Evolutionary conservation across 2,329 filamentous ascomycete species (phyloP), one percentile per base, ranked within the genome.

Genomic region (Epichloe gansuensis): DNA sequence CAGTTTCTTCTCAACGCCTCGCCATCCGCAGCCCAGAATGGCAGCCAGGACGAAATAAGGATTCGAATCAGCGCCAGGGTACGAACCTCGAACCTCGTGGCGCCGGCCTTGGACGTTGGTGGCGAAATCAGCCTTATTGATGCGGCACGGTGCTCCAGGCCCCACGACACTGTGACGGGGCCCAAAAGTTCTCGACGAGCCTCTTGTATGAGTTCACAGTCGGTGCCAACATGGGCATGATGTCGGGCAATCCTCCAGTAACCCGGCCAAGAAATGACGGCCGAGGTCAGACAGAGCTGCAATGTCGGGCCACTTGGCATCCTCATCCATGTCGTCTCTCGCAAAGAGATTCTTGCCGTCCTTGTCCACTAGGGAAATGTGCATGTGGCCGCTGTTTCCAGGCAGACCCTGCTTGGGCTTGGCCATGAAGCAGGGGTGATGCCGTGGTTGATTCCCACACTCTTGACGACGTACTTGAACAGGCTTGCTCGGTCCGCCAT

Each of bases 171-270:
- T 0, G 91, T 96, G 5, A 98, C 93, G 0, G 93, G 0, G 93
- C 93, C 93, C 93, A 98, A 71, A 96, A 97, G 72, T 97, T 97
- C 74, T 98, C 93, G 2, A 98, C 93, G 0, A 98, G 78, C 3
- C 93, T 85, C 72, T 98, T 98, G 76, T 98, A 98, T 56, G 88
- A 95, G 76, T 98, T 98, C 64, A 98, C 81, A 1, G 89, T 98
- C 0, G 93, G 93, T 1, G 91, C 93, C 12, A 98, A 76, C 54
- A 97, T 75, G 1, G 93, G 93, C 93, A 98, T 98, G 59, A 97
- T 82, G 63, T 96, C 89, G 2, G 93, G 89, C 4, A 98, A 77
- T 13, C 91, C 25, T 88, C 85, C 0, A 98, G 77, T 2, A 98
- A 70, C 7, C 93, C 93, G 0, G 93, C 93, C 0, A 98, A 80